Evolutionary conservation across 192 early-diverging fungal genomes (phyloP).

Genomic region (Martensiomyces pterosporus): DNA sequence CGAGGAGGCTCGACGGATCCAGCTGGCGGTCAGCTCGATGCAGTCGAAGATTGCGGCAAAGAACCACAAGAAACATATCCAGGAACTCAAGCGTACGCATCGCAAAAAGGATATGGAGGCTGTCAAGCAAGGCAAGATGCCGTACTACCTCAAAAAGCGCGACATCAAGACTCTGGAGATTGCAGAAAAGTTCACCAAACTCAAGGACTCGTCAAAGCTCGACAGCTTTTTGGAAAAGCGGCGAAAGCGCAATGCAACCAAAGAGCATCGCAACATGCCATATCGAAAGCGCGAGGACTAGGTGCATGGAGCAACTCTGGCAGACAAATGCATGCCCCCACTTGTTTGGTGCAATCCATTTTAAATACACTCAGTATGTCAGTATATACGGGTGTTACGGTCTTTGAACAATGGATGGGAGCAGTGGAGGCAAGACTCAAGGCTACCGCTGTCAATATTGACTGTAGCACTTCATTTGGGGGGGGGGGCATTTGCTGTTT

Average conservation of each 20-base stretch:
- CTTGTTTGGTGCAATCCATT: no score
- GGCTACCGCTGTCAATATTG: no score
- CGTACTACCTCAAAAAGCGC: conserved; percentile 91
- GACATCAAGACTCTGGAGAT: conserved; percentile 75
- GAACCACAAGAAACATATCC: conserved; percentile 48
- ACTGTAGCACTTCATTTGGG: no score
- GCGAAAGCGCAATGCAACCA: conserved; percentile 88
- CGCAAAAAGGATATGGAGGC: conserved; percentile 77
- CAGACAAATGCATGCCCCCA: no score
- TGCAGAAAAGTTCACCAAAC: conserved; percentile 77
- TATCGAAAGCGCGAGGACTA: conserved; percentile 50
- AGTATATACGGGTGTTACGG: no score
- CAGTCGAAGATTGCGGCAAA: conserved; percentile 45
- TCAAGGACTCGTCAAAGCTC: conserved; percentile 67
- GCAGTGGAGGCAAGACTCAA: no score
- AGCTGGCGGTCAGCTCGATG: conserved; percentile 61
- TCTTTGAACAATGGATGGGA: no score
- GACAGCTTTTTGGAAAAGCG: conserved; percentile 89
- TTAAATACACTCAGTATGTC: no score
- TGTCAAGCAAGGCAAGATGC: conserved; percentile 85
- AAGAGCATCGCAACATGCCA: conserved; percentile 71
- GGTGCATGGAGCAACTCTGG: no score
- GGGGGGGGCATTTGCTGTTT: no score
- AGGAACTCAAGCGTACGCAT: conserved; percentile 68
- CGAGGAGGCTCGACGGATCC: conserved; percentile 56